Conservation (phyloP, 768 basidiomycete species). For the Hirschioporus abietinus region DNA sequence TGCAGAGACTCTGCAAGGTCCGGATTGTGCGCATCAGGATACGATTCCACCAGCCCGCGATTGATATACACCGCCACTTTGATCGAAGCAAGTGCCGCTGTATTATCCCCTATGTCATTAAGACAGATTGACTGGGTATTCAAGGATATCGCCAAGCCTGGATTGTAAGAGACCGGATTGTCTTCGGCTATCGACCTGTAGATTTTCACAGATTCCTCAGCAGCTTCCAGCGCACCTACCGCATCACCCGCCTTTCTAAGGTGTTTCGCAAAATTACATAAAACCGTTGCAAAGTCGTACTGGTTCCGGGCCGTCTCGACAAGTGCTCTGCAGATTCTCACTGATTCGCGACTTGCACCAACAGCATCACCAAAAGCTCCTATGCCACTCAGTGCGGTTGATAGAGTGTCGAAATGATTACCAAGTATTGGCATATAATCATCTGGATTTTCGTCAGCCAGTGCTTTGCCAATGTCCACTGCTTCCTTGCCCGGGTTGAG, state of each 20-base stretch:
- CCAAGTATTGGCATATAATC: conserved; percentile 3
- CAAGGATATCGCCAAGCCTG: conserved; percentile 6
- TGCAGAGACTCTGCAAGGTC: background rate
- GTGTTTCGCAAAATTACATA: background rate
- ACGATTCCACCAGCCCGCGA: no score
- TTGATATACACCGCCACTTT: background rate
- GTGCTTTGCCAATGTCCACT: background rate
- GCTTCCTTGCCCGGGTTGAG: background rate
- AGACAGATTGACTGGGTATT: conserved; percentile 8
- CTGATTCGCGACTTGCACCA: conserved; percentile 6
- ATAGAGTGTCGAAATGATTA: conserved; percentile 6
- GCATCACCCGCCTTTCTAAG: background rate
- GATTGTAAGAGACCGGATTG: background rate
- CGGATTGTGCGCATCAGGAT: background rate
- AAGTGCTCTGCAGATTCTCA: conserved; percentile 2
- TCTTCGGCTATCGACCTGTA: background rate
- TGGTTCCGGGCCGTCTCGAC: background rate
- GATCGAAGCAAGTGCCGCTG: background rate
- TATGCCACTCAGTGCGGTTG: conserved; percentile 5
- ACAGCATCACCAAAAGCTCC: conserved; percentile 9
- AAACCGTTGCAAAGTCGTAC: background rate
- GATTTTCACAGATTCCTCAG: background rate
- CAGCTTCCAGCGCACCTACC: background rate
- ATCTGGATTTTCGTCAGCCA: background rate
- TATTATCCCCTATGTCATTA: background rate